Conservation (phyloP, 495 filamentous ascomycete species). For the Glarea lozoyensis region DNA sequence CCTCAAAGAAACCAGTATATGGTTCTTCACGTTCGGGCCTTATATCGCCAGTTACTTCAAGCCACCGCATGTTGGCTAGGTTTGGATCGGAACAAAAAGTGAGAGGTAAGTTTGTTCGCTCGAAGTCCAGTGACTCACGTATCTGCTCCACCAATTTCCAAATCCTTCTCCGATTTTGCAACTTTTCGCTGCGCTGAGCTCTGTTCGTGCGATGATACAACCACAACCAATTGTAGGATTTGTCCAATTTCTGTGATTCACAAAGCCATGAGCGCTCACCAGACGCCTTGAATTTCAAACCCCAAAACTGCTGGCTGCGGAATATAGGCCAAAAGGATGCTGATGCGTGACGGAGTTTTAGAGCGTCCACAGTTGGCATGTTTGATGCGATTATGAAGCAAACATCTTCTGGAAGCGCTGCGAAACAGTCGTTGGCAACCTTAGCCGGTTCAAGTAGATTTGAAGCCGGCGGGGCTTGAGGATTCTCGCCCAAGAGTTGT, state of each 20-base stretch:
- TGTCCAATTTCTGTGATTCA: slow-evolving; percentile 1
- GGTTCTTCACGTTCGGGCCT: slow-evolving; percentile 3
- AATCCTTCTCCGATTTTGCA: slow-evolving; percentile 1
- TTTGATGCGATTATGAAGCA: not conserved
- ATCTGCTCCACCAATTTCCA: slow-evolving; percentile 2
- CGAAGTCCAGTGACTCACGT: not conserved
- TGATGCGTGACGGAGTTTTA: slow-evolving; percentile 2
- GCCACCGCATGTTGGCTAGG: slow-evolving; percentile 2
- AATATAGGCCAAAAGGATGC: slow-evolving; percentile 2
- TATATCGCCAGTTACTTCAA: slow-evolving; percentile 5
- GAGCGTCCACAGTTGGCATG: slow-evolving; percentile 3
- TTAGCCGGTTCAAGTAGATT: not conserved
- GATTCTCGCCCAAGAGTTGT: slow-evolving; percentile 3
- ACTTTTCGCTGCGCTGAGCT: not conserved
- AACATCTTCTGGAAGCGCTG: slow-evolving; percentile 3
- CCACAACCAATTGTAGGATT: not conserved
- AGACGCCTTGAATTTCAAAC: not conserved
- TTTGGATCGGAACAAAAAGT: not conserved
- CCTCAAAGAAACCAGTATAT: slow-evolving; percentile 5
- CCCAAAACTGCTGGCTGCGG: slow-evolving; percentile 1
- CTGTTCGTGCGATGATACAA: slow-evolving; percentile 5
- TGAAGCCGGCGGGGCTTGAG: slow-evolving; percentile 6
- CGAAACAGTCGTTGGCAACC: not conserved
- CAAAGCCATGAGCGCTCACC: slow-evolving; percentile 3
- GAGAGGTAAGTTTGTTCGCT: not conserved